Evolutionary conservation across 1,139 yeast species (phyloP), one percentile per base, ranked within the genome.

Genomic region (Pichia sp.): DNA sequence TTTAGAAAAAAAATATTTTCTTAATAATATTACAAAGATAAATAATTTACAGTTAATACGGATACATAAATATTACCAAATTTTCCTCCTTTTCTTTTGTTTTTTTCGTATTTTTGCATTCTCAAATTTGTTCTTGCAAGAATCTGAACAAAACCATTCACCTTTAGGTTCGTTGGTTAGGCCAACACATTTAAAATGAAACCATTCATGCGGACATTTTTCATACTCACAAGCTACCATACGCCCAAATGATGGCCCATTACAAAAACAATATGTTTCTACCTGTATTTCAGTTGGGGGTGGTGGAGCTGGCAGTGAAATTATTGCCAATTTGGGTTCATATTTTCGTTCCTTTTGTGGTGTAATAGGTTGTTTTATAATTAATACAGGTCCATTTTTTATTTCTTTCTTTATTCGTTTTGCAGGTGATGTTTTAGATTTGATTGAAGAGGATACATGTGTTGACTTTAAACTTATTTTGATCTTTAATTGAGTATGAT

Each of bases 171-270:
- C 87, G 38, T 79, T 75, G 10, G 79, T 76, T 49, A 84, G 69
- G 1, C 87, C 87, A 49, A 85, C 88, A 73, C 93, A 85, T 54
- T 77, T 74, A 75, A 87, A 84, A 66, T 85, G 93, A 64, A 84
- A 85, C 93, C 93, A 85, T 63, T 83, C 88, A 58, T 71, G 76
- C 9, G 48, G 51, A 69, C 93, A 85, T 55, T 80, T 79, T 25
- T 80, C 80, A 54, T 85, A 83, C 62, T 85, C 93, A 66, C 93
- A 85, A 0, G 89, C 90, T 66, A 85, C 81, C 93, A 85, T 85
- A 57, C 80, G 84, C 16, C 91, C 91, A 68, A 76, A 83, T 2
- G 87, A 80, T 0, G 82, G 84, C 19, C 85, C 73, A 58, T 79
- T 81, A 64, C 93, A 85, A 62, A 81, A 73, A 68, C 93, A 85